phyloP scores from a whole-genome alignment of 768 basidiomycete genomes.

The Austroboletus eburneus region DNA sequence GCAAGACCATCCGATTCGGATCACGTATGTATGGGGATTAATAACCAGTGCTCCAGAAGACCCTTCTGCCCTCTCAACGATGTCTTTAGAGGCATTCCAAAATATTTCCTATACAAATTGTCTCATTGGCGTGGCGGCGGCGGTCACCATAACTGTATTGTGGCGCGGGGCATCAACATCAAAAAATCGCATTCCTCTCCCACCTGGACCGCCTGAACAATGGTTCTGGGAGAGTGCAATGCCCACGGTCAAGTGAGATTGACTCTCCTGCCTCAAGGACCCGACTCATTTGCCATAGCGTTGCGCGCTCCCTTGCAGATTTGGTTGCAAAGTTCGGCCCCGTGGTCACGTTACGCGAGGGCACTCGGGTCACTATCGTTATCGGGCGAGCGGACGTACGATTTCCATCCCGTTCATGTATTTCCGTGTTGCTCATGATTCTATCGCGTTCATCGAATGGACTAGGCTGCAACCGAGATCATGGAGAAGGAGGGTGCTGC shows the following conservation, averaged over 20 bases:
- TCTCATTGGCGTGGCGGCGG: neutral
- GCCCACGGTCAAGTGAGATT: conserved; percentile 17
- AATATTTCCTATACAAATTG: neutral
- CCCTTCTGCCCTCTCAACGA: too few relatives aligned
- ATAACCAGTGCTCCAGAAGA: too few relatives aligned
- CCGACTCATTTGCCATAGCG: conserved; percentile 1
- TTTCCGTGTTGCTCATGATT: neutral
- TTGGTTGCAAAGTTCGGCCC: conserved; percentile 58
- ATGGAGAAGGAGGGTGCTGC: conserved; percentile 56
- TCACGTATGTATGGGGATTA: too few relatives aligned
- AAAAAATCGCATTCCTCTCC: conserved; percentile 14
- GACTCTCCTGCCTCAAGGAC: too few relatives aligned
- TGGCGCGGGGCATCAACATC: neutral
- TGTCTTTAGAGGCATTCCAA: too few relatives aligned
- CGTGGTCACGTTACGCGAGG: conserved; percentile 49
- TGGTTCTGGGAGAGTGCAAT: conserved; percentile 25
- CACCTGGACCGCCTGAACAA: conserved; percentile 22
- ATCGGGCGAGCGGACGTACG: conserved; percentile 22
- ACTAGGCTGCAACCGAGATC: conserved; percentile 50
- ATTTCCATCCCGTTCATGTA: neutral
- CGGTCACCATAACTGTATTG: neutral
- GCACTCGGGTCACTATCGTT: conserved; percentile 23
- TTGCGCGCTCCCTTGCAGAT: conserved; percentile 37
- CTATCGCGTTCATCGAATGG: neutral
- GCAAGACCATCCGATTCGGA: too few relatives aligned